These are phyloP conservation scores for Huntiella abstrusa DNA, from an alignment of 2,329 filamentous ascomycete species.

Conservation along the genomic window DNA sequence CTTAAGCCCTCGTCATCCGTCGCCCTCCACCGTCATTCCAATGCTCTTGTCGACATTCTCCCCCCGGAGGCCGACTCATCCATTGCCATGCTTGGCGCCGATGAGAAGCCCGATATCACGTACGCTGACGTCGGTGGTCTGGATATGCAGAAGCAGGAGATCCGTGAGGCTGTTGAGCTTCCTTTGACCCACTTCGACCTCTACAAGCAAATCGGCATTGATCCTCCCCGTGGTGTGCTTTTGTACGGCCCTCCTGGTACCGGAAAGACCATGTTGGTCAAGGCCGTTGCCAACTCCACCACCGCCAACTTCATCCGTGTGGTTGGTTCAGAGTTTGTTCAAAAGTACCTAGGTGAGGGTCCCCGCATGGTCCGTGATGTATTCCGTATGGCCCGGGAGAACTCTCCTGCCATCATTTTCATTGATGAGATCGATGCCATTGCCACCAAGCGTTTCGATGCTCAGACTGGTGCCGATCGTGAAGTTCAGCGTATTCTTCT, in stretches of 20 bases:
- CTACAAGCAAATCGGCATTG: slow-evolving; percentile 98
- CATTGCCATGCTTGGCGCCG: slow-evolving; percentile 89
- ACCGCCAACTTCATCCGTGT: slow-evolving; percentile 97
- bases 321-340: slow-evolving; percentile 94
- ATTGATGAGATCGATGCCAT: slow-evolving; percentile 99
- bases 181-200: slow-evolving; percentile 95
- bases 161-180: slow-evolving; percentile 90
- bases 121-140: slow-evolving; percentile 95
- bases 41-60: slow-evolving; percentile 93
- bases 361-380: slow-evolving; percentile 98
- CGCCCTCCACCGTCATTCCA: slow-evolving; percentile 92
- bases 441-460: slow-evolving; percentile 96
- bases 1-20: slow-evolving; percentile 97
- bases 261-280: slow-evolving; percentile 93
- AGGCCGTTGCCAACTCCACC: slow-evolving; percentile 95
- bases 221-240: slow-evolving; percentile 87
- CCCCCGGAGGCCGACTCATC: slow-evolving; percentile 98
- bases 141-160: slow-evolving; percentile 99
- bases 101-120: slow-evolving; percentile 96
- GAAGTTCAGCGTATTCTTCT: slow-evolving; percentile 97
- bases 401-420: slow-evolving; percentile 96
- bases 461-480: slow-evolving; percentile 90
- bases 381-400: slow-evolving; percentile 97
- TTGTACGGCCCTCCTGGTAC: slow-evolving; percentile 92
- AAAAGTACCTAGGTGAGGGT: slow-evolving; percentile 95